Base-by-base conservation (phyloP, 805 yeast genomes). In the Cyberlindnera xishuangbannaensis region DNA sequence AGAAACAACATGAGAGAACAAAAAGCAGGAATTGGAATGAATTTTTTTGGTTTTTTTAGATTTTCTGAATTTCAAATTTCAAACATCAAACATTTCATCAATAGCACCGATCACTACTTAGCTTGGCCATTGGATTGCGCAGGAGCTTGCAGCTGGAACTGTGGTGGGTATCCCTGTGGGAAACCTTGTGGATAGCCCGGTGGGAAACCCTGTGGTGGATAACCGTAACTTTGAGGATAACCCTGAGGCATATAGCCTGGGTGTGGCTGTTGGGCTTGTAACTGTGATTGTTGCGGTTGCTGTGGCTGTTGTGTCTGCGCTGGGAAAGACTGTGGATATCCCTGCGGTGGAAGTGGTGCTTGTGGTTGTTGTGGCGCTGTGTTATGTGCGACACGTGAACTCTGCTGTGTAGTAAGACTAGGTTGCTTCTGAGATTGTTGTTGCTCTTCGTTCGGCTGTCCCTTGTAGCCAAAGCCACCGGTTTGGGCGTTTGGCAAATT, bases 401-500 rank as follows among this genome's bases (percentile, higher is more conserved):
- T 18, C 18, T 16, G 34, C 23, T 20, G 9, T 12, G 23, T 12
- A 20, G 23, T 12, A 21, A 20, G 39, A 19, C 32, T 8, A 15
- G 26, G 8, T 24, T 10, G 44, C 29, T 41, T 40, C 40, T 40
- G 54, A 15, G 47, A 59, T 34, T 55, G 62, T 33, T 32, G 31
- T 19, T 36, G 40, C 25, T 31, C 37, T 16, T 42, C 48, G 40
- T 40, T 44, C 17, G 71, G 73, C 46, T 67, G 74, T 13, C 73
- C 74, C 40, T 63, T 64, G 47, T 70, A 67, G 17, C 62, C 61
- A 43, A 61, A 64, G 12, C 69, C 69, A 29, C 43, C 45, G 8
- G 52, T 58, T 41, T 60, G 39, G 13, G 60, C 60, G 29, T 50
- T 50, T 42, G 78, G 78, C 48, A 72, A 58, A 29, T 67, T 64